Conservation (phyloP, 345 rosid genomes). For the Eucalyptus curtisii region DNA sequence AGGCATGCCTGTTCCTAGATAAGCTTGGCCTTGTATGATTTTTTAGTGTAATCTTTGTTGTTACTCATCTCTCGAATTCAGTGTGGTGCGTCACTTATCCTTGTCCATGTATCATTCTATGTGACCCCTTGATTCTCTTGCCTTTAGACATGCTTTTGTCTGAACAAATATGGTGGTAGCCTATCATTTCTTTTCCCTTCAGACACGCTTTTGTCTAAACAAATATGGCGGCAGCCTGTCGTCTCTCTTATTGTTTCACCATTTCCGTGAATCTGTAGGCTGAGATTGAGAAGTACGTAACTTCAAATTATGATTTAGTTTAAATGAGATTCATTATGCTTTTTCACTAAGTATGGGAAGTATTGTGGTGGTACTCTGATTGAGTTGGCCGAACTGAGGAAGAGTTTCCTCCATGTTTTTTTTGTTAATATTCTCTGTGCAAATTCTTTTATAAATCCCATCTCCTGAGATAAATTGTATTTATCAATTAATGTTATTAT, state of each 20-base stretch:
- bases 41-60: not conserved
- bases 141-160: not conserved
- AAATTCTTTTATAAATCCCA: not conserved
- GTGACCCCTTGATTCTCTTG: too few relatives aligned
- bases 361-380: not conserved
- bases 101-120: not conserved
- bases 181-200: too few relatives aligned
- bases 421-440: not conserved
- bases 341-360: not conserved
- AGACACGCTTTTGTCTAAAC: too few relatives aligned
- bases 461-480: not conserved
- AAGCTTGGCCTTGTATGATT: not conserved
- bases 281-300: slow-evolving; percentile 61
- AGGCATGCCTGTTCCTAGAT: slow-evolving; percentile 29
- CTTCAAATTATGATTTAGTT: too few relatives aligned
- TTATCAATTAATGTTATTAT: not conserved
- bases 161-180: too few relatives aligned
- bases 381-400: not conserved
- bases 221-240: not conserved
- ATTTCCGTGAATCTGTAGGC: slow-evolving; percentile 28
- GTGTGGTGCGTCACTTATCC: not conserved
- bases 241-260: not conserved
- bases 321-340: not conserved
- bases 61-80: not conserved
- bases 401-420: not conserved